A percentile compares a stretch with the other conserved stretches of the same genome.
Conservation (phyloP, 225 moss, liverwort and hornwort species). For the Sphagnum contortum region DNA sequence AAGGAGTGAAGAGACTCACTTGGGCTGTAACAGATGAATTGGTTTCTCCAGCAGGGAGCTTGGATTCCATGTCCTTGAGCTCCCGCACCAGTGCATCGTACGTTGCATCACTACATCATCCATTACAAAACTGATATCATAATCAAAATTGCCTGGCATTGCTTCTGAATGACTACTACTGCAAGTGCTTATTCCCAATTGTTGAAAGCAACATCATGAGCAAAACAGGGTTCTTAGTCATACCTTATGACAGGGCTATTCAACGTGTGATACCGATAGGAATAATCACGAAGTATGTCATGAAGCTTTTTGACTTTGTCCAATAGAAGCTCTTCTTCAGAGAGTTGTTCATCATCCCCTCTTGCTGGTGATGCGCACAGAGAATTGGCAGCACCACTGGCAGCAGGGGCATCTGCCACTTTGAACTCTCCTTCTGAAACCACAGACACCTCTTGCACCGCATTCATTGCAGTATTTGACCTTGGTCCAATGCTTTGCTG, state of each 20-base stretch:
- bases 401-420: constrained; percentile 1
- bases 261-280: constrained; percentile 69
- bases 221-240: constrained; percentile 9
- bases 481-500: constrained; percentile 3
- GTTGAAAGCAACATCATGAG: background rate
- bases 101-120: constrained; percentile 55
- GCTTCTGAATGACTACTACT: too few species aligned
- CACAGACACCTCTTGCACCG: constrained; percentile 10
- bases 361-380: background rate
- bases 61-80: constrained; percentile 49
- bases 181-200: too few species aligned
- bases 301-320: constrained; percentile 41
- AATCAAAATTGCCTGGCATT: background rate
- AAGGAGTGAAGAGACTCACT: constrained; percentile 10
- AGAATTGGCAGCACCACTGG: too few species aligned
- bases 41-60: constrained; percentile 20
- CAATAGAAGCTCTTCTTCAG: constrained; percentile 14
- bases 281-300: constrained; percentile 54
- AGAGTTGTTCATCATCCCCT: constrained; percentile 1
- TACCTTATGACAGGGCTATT: constrained; percentile 69
- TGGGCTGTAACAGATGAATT: constrained; percentile 19
- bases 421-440: constrained; percentile 18
- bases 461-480: constrained; percentile 5
- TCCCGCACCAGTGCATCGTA: constrained; percentile 69
- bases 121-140: background rate